Base-by-base conservation (phyloP, 139 green algal genomes). In the Asterochloris sp. region DNA sequence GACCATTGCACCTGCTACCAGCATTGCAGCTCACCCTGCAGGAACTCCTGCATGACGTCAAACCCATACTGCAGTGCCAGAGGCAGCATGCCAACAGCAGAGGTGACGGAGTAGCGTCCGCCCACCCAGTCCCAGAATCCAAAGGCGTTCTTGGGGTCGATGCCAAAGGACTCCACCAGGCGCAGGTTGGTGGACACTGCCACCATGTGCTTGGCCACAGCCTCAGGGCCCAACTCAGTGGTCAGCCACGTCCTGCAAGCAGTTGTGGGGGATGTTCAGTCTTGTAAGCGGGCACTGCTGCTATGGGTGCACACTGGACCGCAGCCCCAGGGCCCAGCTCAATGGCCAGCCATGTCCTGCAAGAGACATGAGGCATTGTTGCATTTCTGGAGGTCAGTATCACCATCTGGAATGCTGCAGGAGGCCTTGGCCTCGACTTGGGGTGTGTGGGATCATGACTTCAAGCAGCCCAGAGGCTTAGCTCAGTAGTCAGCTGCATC, bases 41-140 rank as follows among this genome's bases (percentile, higher is more conserved):
- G 84, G 90, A 99, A 99, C 78, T 93, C 85, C 83, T 95, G 86
- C 68, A 94, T 92, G 38, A 95, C 89, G 73, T 96, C 91, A 84
- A 97, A 99, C 82, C 96, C 95, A 80, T 99, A 99, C 87, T 99
- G 96, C 79, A 99, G 91, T 62, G 91, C 78, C 29, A 99, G 92
- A 0, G 97, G 97, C 78, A 99, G 86, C 76, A 99, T 91, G 83
- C 97, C 97, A 12, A 99, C 97, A 16, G 97, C 97, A 21, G 91
- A 97, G 86, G 92, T 98, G 69, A 99, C 97, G 24, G 89, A 96
- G 92, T 99, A 99, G 81, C 97, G 91, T 28, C 97, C 97, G 80
- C 97, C 95, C 54, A 98, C 95, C 95, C 94, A 98, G 91, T 99
- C 96, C 97, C 97, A 99, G 91, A 99, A 99, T 61, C 91, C 97